Percentiles rank a stretch among this genome's conserved stretches.
phyloP scores from a whole-genome alignment of 768 basidiomycete species.

The Daedaleopsis nitida region DNA sequence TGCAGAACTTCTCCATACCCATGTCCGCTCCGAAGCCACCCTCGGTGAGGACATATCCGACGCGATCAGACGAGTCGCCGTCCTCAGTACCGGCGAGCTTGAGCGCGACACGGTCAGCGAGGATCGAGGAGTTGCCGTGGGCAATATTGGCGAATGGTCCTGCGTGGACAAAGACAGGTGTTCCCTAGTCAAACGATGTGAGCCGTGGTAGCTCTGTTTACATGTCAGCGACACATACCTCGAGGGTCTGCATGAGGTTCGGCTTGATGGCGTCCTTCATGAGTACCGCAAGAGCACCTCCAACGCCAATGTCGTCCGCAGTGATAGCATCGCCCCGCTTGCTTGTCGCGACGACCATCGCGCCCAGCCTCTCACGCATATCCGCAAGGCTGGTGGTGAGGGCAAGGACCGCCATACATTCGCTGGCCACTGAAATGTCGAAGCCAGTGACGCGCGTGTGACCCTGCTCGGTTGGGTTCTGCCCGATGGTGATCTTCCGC shows the following conservation, averaged over 20 bases:
- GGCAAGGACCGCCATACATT: constrained; percentile 97
- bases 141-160: constrained; percentile 99
- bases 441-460: constrained; percentile 89
- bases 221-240: constrained; percentile 44
- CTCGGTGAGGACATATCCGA: constrained; percentile 96
- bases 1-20: constrained; percentile 99
- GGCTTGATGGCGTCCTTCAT: constrained; percentile 99
- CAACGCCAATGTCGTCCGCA: constrained; percentile 93
- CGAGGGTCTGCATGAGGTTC: constrained; percentile 97
- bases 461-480: constrained; percentile 86
- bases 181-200: constrained; percentile 51
- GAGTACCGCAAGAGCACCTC: constrained; percentile 92
- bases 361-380: constrained; percentile 90
- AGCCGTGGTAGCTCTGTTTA: neutral
- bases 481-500: constrained; percentile 92
- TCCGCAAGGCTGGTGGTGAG: constrained; percentile 85
- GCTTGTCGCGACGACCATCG: constrained; percentile 96
- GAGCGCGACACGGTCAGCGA: constrained; percentile 95
- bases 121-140: constrained; percentile 96
- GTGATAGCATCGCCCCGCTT: constrained; percentile 91
- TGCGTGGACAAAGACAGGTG: constrained; percentile 98
- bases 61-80: constrained; percentile 77
- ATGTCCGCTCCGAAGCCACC: constrained; percentile 99
- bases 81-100: constrained; percentile 96
- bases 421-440: constrained; percentile 96